Conservation (phyloP, 2,329 filamentous ascomycete species). For the Cladosporium sp. region DNA sequence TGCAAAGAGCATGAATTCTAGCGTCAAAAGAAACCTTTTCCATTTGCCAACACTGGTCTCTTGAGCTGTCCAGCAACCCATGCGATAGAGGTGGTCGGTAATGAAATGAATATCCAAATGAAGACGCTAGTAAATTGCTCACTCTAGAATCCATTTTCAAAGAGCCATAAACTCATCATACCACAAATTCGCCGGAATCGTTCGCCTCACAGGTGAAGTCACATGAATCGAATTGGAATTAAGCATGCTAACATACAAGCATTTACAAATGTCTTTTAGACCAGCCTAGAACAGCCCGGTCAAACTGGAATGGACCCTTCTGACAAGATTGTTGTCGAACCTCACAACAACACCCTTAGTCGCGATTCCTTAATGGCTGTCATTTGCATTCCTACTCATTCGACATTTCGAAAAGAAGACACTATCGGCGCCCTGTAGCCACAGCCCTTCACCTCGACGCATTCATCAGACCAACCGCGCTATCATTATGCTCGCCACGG, state of each 20-base stretch:
- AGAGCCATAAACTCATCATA: not conserved
- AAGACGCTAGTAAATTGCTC: not conserved
- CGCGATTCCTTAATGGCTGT: not conserved
- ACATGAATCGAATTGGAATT: not conserved
- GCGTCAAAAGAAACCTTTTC: slow-evolving; percentile 19
- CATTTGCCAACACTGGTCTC: slow-evolving; percentile 15
- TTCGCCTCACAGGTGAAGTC: not conserved
- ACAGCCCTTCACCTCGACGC: not conserved
- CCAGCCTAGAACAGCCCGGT: not conserved
- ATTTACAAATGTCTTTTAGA: not conserved
- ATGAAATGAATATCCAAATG: slow-evolving; percentile 7
- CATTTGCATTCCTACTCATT: not conserved
- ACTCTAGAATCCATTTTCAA: not conserved
- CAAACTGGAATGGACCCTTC: not conserved
- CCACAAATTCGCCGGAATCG: not conserved
- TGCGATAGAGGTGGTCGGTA: slow-evolving; percentile 11
- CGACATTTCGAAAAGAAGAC: not conserved
- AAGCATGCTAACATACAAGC: not conserved
- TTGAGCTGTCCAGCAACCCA: slow-evolving; percentile 5
- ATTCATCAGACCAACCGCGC: not conserved
- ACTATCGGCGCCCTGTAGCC: not conserved
- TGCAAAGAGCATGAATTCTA: slow-evolving; percentile 20
- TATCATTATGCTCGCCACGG: not conserved
- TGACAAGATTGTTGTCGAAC: not conserved
- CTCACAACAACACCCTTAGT: not conserved